Evolutionary conservation across 2,329 filamentous ascomycete species (phyloP), one percentile per base, ranked within the genome.

Genomic region (Colletotrichum scovillei): DNA sequence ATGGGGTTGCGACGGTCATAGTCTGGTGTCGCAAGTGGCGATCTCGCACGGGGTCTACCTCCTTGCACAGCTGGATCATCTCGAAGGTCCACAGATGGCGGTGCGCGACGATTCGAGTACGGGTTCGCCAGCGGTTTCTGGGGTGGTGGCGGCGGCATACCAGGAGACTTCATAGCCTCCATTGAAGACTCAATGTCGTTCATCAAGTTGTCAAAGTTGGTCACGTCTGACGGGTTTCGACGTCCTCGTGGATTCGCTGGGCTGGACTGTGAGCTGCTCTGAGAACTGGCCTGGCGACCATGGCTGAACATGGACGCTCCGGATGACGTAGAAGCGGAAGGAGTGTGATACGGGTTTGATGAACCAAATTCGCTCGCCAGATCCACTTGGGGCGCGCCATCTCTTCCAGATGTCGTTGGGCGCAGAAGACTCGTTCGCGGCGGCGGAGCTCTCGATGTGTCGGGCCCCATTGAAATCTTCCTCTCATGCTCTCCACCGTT

Each of bases 241-340:
- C 58, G 79, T 74, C 11, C 79, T 77, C 11, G 77, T 1, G 86
- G 87, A 19, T 83, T 81, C 8, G 89, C 86, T 4, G 89, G 87
- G 75, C 88, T 92, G 3, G 90, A 90, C 70, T 86, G 84, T 12
- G 89, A 90, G 74, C 88, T 90, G 60, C 73, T 91, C 74, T 87
- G 86, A 8, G 92, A 92, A 77, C 92, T 93, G 1, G 88, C 83
- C 73, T 89, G 88, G 77, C 90, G 83, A n/a, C 82, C 82, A 11
- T 88, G 86, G 67, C 90, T 92, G 52, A 86, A 88, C 0, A 86
- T 88, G 2, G 92, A 94, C 57, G 88, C 87, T 22, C 88, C 90
- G 0, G 92, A 94, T 0, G 91, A 92, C 30, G 88, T 87, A 2
- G 92, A 94, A 73, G 89, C 88, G 1, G 91, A 90, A 0, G 90